phyloP scores from a whole-genome alignment of 306 rosid genomes.

The Calophaca sinica region DNA sequence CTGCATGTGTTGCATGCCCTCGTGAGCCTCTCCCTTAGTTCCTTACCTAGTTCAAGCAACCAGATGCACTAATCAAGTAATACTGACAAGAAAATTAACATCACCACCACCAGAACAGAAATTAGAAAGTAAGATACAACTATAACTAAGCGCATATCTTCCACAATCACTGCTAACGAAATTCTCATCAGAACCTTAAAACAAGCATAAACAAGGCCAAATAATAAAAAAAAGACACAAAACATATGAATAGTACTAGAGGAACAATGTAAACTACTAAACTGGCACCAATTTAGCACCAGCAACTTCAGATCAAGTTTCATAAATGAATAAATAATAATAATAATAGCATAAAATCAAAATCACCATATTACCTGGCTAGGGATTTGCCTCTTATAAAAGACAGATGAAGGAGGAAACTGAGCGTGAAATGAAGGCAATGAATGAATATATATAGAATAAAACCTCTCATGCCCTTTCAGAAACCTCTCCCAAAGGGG shows the following conservation, averaged over 20 bases:
- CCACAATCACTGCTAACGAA: neutral
- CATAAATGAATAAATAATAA: conserved; percentile 20
- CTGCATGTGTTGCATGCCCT: neutral
- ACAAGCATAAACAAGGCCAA: neutral
- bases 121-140: conserved; percentile 26
- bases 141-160: conserved; percentile 1
- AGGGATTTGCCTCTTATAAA: conserved; percentile 82
- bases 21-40: conserved; percentile 16
- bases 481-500: conserved; percentile 98
- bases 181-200: conserved; percentile 24
- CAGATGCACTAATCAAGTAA: conserved; percentile 4
- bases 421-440: conserved; percentile 73
- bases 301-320: conserved; percentile 40
- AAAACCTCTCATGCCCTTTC: conserved; percentile 67
- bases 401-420: conserved; percentile 67
- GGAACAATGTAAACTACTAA: conserved; percentile 5
- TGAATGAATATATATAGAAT: conserved; percentile 83
- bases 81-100: conserved; percentile 6
- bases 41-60: conserved; percentile 7
- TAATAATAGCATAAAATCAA: conserved; percentile 31
- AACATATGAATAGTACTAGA: neutral
- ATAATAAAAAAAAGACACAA: neutral
- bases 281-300: conserved; percentile 10
- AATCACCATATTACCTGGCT: conserved; percentile 77
- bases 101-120: conserved; percentile 1